Conservation (phyloP, 108 stramenopile genomes). For the Stephanodiscus triporus region DNA sequence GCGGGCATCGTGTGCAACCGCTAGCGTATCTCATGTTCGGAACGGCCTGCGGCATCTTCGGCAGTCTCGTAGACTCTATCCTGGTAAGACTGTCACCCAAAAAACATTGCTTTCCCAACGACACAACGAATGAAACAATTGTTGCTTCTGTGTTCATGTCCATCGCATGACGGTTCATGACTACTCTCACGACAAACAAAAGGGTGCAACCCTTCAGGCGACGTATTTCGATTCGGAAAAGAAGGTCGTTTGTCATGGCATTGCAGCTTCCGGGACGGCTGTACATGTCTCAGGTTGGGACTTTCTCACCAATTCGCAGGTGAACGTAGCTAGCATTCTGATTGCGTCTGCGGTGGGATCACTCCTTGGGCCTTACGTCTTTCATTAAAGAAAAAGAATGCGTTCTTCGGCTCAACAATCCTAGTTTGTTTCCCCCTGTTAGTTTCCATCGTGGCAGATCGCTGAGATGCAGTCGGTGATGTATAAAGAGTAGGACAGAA, state of each 20-base stretch:
- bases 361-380: conserved; percentile 55
- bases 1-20: conserved; percentile 16
- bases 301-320: conserved; percentile 76
- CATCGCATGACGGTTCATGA: neutral
- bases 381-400: neutral
- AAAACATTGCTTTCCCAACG: neutral
- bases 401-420: neutral
- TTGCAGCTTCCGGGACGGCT: conserved; percentile 9
- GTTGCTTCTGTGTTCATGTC: no score
- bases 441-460: no score
- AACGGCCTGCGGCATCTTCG: conserved; percentile 61
- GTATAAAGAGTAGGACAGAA: no score
- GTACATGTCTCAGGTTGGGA: conserved; percentile 53
- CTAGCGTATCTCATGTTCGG: conserved; percentile 51
- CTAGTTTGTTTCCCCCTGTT: no score
- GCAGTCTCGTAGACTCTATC: conserved; percentile 75
- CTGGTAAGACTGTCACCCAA: conserved; percentile 22
- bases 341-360: conserved; percentile 60
- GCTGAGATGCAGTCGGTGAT: no score
- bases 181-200: neutral
- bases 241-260: conserved; percentile 56
- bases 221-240: conserved; percentile 68
- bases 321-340: conserved; percentile 73
- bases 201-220: conserved; percentile 74
- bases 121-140: no score